These are phyloP conservation scores for Cupressus sempervirens DNA, from an alignment of 75 land plant species.

Conservation along the genomic window DNA sequence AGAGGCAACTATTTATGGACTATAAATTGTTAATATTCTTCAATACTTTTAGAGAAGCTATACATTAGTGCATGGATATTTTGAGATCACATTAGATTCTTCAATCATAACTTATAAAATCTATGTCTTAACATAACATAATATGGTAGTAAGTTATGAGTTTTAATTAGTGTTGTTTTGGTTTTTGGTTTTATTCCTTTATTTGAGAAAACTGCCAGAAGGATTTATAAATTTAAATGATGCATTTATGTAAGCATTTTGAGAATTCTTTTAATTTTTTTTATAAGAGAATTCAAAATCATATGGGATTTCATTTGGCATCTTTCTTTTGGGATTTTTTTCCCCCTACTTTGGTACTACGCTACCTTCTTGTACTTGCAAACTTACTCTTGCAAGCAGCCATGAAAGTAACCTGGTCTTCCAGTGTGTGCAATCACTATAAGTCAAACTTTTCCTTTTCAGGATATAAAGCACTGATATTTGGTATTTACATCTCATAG, in stretches of 20 bases:
- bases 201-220: not conserved
- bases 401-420: constrained; percentile 87
- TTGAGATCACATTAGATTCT: not conserved
- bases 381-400: constrained; percentile 61
- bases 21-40: not conserved
- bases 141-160: not conserved
- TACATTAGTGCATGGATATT: not conserved
- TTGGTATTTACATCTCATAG: not conserved
- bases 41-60: not conserved
- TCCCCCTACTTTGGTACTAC: constrained; percentile 75
- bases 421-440: constrained; percentile 87
- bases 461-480: not conserved
- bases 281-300: not conserved
- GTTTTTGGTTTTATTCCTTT: not conserved
- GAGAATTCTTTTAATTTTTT: not conserved
- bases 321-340: constrained; percentile 76
- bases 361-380: constrained; percentile 70
- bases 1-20: not conserved
- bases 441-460: constrained; percentile 13
- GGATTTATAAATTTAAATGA: not conserved
- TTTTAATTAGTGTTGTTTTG: not conserved
- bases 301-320: constrained; percentile 18
- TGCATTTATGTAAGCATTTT: not conserved
- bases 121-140: not conserved
- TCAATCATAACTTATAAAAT: not conserved